Percentiles rank a stretch among this genome's conserved stretches.
phyloP scores from a whole-genome alignment of 371 early-diverging fungal genomes.

The Blakeslea trispora region DNA sequence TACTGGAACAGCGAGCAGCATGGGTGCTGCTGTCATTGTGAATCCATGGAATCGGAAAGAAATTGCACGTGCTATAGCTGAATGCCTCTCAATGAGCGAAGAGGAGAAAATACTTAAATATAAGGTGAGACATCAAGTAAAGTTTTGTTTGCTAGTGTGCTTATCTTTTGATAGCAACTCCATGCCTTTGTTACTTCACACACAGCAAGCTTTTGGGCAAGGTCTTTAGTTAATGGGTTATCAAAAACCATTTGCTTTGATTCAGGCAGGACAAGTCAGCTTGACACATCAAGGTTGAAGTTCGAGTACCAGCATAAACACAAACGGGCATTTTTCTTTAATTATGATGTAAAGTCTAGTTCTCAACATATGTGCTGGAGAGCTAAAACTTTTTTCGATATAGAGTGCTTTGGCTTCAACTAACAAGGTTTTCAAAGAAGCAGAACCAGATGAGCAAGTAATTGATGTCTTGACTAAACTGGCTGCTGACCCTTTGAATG shows the following conservation, averaged over 20 bases:
- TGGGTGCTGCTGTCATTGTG: constrained; percentile 86
- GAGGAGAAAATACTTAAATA: constrained; percentile 84
- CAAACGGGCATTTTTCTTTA: constrained; percentile 79
- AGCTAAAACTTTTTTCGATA: constrained; percentile 23
- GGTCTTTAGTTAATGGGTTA: constrained; percentile 70
- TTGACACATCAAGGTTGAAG: constrained; percentile 54
- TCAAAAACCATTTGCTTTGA: constrained; percentile 33
- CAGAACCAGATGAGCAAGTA: constrained; percentile 66
- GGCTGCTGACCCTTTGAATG: constrained; percentile 73
- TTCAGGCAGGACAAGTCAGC: constrained; percentile 60
- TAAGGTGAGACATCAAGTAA: constrained; percentile 40
- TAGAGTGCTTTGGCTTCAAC: constrained; percentile 86
- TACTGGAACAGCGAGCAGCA: constrained; percentile 93
- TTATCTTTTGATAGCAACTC: constrained; percentile 63
- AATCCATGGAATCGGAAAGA: constrained; percentile 98
- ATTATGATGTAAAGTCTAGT: constrained; percentile 72
- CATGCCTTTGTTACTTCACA: constrained; percentile 82
- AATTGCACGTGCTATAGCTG: constrained; percentile 89
- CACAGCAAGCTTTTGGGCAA: constrained; percentile 93
- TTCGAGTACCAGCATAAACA: constrained; percentile 54
- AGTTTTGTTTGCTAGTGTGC: constrained; percentile 85
- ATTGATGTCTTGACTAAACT: constrained; percentile 61
- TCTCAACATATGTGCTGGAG: background rate
- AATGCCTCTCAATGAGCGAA: constrained; percentile 79
- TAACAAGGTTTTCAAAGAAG: constrained; percentile 66